Evolutionary conservation across 768 basidiomycete species (phyloP).

Genomic region (Boletus bicolor): DNA sequence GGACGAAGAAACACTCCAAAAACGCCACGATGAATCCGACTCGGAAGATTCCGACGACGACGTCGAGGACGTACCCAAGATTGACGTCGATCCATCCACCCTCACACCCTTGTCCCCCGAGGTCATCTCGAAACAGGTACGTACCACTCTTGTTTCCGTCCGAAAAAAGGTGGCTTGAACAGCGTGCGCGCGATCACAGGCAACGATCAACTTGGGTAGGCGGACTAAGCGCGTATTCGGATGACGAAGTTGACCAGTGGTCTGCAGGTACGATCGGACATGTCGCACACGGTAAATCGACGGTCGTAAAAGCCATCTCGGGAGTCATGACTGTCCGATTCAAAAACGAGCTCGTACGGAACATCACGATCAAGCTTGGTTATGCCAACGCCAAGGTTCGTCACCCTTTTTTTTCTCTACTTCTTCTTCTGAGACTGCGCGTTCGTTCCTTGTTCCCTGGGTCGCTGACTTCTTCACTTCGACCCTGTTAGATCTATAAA

Average conservation of each 20-base stretch:
- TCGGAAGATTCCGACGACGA: constrained; percentile 64
- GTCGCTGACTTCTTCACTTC: not conserved
- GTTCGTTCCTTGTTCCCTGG: not conserved
- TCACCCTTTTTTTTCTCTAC: constrained; percentile 10
- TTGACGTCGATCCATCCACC: constrained; percentile 78
- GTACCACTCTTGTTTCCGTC: constrained; percentile 18
- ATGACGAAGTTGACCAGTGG: constrained; percentile 2
- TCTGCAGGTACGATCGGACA: constrained; percentile 90
- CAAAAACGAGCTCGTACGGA: constrained; percentile 98
- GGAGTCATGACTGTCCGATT: constrained; percentile 98
- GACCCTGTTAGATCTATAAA: constrained; percentile 80
- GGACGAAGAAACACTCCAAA: constrained; percentile 64
- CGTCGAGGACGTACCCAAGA: constrained; percentile 52
- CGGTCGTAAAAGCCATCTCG: constrained; percentile 97
- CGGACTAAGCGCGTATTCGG: not conserved
- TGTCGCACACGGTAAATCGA: constrained; percentile 97
- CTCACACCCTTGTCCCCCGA: constrained; percentile 87
- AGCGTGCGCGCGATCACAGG: constrained; percentile 44
- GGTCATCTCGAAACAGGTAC: constrained; percentile 87
- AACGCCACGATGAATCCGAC: constrained; percentile 64
- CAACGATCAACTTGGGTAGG: constrained; percentile 89
- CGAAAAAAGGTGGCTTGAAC: not conserved
- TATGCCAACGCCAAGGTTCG: constrained; percentile 98
- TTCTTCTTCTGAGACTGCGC: too few relatives aligned
- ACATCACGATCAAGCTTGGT: constrained; percentile 99